These are phyloP conservation scores for Acrodontium crateriforme DNA, from an alignment of 2,329 filamentous ascomycete species.

Conservation along the genomic window DNA sequence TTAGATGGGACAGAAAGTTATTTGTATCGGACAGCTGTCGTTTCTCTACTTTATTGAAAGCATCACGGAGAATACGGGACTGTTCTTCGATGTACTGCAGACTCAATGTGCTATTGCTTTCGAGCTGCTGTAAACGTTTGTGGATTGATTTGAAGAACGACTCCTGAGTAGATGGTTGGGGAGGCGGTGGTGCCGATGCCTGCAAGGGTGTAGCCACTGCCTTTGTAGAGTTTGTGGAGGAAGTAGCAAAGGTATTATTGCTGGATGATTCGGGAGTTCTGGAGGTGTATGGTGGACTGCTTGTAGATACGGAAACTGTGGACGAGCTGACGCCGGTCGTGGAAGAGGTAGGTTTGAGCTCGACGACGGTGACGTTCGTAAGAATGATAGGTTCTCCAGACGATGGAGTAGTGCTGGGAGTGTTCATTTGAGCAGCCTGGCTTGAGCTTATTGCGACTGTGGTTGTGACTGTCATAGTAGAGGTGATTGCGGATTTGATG, in stretches of 20 bases:
- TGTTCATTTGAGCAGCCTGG: conserved; percentile 1
- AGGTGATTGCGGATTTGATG: neutral
- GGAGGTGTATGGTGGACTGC: no score
- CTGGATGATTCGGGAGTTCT: no score
- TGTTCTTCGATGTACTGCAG: conserved; percentile 96
- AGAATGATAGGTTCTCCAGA: neutral
- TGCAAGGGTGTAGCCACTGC: no score
- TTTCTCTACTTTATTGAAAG: conserved; percentile 74
- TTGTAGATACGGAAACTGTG: no score
- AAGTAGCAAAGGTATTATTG: no score
- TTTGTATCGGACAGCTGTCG: conserved; percentile 74
- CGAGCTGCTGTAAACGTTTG: conserved; percentile 80
- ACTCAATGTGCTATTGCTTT: conserved; percentile 83
- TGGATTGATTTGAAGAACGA: conserved; percentile 96
- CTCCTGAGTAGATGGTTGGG: conserved; percentile 75
- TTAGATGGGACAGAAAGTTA: conserved; percentile 70
- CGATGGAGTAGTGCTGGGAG: neutral
- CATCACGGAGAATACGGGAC: conserved; percentile 76
- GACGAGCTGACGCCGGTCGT: no score
- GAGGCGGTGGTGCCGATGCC: conserved; percentile 25
- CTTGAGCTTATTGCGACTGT: neutral
- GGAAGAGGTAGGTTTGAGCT: no score
- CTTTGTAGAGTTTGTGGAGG: no score
- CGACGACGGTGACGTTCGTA: neutral
- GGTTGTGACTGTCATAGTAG: neutral